A percentile compares a stretch with the other conserved stretches of the same genome.
These are phyloP conservation scores for Xylaria telfairii DNA, from an alignment of 495 filamentous ascomycete genomes.

Conservation along the genomic window DNA sequence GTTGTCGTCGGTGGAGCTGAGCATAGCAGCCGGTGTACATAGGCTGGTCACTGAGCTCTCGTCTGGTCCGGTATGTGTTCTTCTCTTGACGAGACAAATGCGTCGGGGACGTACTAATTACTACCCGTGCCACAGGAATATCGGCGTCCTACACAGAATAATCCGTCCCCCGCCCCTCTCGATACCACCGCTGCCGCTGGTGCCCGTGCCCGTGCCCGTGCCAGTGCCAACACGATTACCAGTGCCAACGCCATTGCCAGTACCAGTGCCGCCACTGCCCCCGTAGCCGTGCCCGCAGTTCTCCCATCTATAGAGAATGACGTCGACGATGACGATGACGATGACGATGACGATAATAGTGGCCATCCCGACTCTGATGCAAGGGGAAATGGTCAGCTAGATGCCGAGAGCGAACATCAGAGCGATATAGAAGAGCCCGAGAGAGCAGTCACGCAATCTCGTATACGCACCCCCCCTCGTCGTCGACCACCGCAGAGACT, in stretches of 20 bases:
- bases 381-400: background rate
- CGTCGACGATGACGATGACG: background rate
- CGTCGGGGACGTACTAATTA: background rate
- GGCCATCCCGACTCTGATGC: background rate
- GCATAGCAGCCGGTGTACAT: conserved; percentile 27
- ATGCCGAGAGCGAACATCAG: background rate
- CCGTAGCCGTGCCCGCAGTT: background rate
- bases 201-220: too few relatives aligned
- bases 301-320: conserved; percentile 23
- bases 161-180: background rate
- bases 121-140: conserved; percentile 27
- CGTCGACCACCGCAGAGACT: background rate
- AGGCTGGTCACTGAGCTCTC: conserved; percentile 27
- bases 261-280: background rate
- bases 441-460: background rate
- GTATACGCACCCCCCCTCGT: background rate
- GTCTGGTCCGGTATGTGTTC: conserved; percentile 27
- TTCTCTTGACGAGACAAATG: background rate
- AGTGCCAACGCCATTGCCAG: background rate
- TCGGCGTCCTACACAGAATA: conserved; percentile 12
- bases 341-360: background rate
- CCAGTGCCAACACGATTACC: background rate
- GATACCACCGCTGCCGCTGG: background rate
- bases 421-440: background rate
- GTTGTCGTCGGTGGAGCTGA: conserved; percentile 22